Base-by-base conservation (phyloP, 116 monocot genomes). In the Papilionanthe hybrid region DNA sequence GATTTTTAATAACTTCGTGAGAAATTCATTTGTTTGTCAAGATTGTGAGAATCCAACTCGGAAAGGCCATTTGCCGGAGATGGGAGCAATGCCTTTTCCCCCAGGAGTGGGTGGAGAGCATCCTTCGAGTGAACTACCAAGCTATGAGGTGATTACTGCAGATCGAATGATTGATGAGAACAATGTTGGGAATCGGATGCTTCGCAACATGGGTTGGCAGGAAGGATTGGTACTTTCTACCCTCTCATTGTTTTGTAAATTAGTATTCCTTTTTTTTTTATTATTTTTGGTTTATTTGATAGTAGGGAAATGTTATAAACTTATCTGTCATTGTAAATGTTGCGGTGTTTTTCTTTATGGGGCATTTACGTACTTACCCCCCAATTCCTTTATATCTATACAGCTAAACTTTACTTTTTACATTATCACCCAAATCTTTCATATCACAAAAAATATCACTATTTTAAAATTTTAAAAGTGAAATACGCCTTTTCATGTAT, bases 181-280 rank as follows among this genome's bases (percentile, higher is more conserved):
- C 79, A 97, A 97, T 81, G 97, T 97, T 42, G 97, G 97, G 18
- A 97, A 94, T 76, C 82, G 92, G 57, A 97, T 97, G 86, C 94
- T 97, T 9, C 94, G 94, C 80, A 97, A 71, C 77, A 97, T 97
- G 97, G 97, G 97, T 58, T 97, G 97, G 97, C 94, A 94, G 85
- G 97, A 97, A 89, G 97, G 97, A 88, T 90, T 86, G 94, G 97
- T 97, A 91, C 57, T 74, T 84, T 74, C 44, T 75, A 43, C 58
- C 68, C 44, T 8, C 25, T 49, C 28, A 49, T 27, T 48, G 11
- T 11, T 44, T 43, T 44, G 9, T 44, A 3, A 73, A n/a, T 44
- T 73, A 43, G 73, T 44, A 42, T 82, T 79, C 76, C 69, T 82
- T 12, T 56, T 76, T 42, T 84, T 18, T 42, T 42, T 78, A n/a